A percentile compares a stretch with the other conserved stretches of the same genome.
phyloP scores from a whole-genome alignment of 371 early-diverging fungal species.

The Apophysomyces ossiformis region DNA sequence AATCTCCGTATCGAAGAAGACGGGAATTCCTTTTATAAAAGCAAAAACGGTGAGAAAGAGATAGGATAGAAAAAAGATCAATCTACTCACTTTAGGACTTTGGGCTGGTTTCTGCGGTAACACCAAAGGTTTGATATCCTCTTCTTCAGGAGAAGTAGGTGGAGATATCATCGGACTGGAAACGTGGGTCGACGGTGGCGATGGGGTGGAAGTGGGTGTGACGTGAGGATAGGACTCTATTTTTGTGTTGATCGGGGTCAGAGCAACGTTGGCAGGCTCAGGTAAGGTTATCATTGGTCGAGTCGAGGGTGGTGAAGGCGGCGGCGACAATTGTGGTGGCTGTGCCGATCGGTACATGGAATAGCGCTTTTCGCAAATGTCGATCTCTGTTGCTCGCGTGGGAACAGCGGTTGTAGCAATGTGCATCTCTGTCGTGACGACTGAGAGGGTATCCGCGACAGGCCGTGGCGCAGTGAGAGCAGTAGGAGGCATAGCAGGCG shows the following conservation, averaged over 20 bases:
- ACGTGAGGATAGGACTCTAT: not conserved
- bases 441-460: slow-evolving; percentile 26
- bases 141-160: slow-evolving; percentile 2
- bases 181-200: not conserved
- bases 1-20: slow-evolving; percentile 15
- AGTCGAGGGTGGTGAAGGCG: slow-evolving; percentile 17
- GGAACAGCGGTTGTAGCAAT: slow-evolving; percentile 10
- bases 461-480: slow-evolving; percentile 21
- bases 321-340: slow-evolving; percentile 27
- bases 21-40: slow-evolving; percentile 1
- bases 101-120: not conserved
- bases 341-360: slow-evolving; percentile 23
- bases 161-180: not conserved
- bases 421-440: slow-evolving; percentile 21
- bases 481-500: slow-evolving; percentile 24
- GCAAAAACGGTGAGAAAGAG: not conserved
- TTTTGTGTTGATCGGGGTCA: not conserved
- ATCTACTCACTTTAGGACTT: slow-evolving; percentile 1
- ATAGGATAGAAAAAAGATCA: not conserved
- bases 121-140: not conserved
- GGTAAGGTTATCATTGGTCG: not conserved
- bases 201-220: not conserved
- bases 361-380: slow-evolving; percentile 36
- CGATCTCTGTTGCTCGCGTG: slow-evolving; percentile 26
- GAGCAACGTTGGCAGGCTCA: not conserved